A percentile compares a stretch with the other conserved stretches of the same genome.
These are phyloP conservation scores for Neospora caninum DNA, from an alignment of 169 alveolate genomes.

Conservation along the genomic window DNA sequence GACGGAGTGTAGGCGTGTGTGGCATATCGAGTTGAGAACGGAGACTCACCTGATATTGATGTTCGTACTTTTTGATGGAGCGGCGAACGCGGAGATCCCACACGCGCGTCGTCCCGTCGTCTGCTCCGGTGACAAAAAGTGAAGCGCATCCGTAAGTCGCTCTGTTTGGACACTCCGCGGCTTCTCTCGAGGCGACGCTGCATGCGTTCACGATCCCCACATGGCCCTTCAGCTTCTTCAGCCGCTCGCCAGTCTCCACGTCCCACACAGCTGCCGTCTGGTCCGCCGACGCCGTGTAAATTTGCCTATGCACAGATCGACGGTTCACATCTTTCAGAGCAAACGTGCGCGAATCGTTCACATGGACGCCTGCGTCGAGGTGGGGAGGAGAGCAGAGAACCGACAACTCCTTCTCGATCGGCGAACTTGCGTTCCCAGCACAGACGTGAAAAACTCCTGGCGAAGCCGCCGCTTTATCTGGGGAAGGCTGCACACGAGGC, in stretches of 20 bases:
- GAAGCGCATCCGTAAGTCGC: constrained; percentile 70
- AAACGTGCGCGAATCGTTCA: no score
- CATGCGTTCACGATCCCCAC: constrained; percentile 38
- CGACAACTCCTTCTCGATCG: no score
- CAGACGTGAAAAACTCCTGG: no score
- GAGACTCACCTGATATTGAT: constrained; percentile 70
- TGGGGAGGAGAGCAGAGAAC: no score
- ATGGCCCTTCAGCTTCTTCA: constrained; percentile 73
- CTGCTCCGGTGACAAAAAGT: constrained; percentile 80
- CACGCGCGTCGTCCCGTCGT: constrained; percentile 82
- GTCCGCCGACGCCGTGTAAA: constrained; percentile 88
- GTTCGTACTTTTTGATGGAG: constrained; percentile 73
- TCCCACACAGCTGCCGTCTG: constrained; percentile 85
- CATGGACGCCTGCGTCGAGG: no score
- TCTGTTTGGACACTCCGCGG: not conserved
- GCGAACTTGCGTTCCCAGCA: no score
- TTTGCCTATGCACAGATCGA: no score
- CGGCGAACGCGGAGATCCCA: constrained; percentile 83
- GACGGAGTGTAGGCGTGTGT: not conserved
- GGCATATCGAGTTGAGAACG: not conserved
- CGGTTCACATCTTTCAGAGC: no score
- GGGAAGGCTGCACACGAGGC: no score
- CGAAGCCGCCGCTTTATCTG: no score
- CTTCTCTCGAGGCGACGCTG: constrained; percentile 52
- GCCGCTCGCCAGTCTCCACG: constrained; percentile 77